These are phyloP conservation scores for Silybum marianum DNA, from an alignment of 129 eudicot genomes.

Conservation along the genomic window DNA sequence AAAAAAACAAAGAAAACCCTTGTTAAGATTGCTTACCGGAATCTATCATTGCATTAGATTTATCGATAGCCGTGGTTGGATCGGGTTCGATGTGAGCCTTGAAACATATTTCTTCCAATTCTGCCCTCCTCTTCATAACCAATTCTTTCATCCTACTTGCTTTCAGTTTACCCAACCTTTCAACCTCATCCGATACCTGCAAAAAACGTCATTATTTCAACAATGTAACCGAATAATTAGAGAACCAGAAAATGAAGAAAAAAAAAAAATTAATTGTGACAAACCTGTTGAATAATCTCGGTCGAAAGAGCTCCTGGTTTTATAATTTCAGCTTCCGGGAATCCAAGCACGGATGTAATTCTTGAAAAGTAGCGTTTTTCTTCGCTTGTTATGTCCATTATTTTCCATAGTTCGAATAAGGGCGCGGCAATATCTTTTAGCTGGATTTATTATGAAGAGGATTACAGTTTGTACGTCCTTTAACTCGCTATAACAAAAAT, in stretches of 20 bases:
- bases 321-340: slow-evolving; percentile 49
- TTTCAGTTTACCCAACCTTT: slow-evolving; percentile 76
- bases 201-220: not conserved
- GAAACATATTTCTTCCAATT: slow-evolving; percentile 70
- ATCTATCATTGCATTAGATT: slow-evolving; percentile 80
- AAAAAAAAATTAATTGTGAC: not conserved
- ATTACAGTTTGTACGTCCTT: not conserved
- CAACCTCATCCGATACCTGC: slow-evolving; percentile 74
- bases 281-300: slow-evolving; percentile 65
- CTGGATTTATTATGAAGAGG: slow-evolving; percentile 39
- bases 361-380: slow-evolving; percentile 53
- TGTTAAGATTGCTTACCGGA: slow-evolving; percentile 47
- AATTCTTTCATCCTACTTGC: slow-evolving; percentile 76
- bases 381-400: slow-evolving; percentile 67
- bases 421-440: slow-evolving; percentile 59
- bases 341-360: slow-evolving; percentile 40
- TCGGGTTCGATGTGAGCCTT: slow-evolving; percentile 69
- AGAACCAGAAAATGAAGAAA: not conserved
- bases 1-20: not conserved
- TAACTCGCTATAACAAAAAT: too few species aligned
- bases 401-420: slow-evolving; percentile 69
- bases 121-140: slow-evolving; percentile 68
- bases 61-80: slow-evolving; percentile 69
- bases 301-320: slow-evolving; percentile 66
- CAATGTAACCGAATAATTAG: not conserved